Base-by-base conservation (phyloP, 495 filamentous ascomycete genomes). In the Penicillium lagena region DNA sequence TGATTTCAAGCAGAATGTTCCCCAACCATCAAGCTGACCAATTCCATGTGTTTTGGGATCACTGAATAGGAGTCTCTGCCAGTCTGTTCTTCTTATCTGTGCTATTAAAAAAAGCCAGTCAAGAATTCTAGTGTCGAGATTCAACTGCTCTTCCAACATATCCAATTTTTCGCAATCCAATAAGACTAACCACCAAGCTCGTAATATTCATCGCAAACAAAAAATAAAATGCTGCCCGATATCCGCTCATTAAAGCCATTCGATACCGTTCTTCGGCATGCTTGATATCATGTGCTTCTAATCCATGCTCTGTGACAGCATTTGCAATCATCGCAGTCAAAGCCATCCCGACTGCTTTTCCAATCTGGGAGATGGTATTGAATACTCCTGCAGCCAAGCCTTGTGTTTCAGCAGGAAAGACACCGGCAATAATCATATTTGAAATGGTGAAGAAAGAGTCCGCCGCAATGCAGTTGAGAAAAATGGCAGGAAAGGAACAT, bases 371-470 rank as follows among this genome's bases (percentile, higher is more conserved):
- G 9, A 78, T 51, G 0, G 75, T 78, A 51, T 80, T 82, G 63
- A 83, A 80, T 0, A 83, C 77, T 12, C 75, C 76, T 7, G 77
- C 77, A 9, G 78, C 78, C 7, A 83, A 60, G 0, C 61, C 71
- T 30, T 60, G 49, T 5, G 39, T 46, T 9, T 56, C 42, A 0
- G 10, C 13, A 13, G 53, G 44, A n/a, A 63, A 60, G 7, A 63
- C 63, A 12, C 52, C 47, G 1, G 75, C 67, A 38, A 82, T 78
- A 39, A 81, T 40, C 11, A 82, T 52, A 47, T 76, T 75, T 4
- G 73, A 67, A 1, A 81, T 64, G 0, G 67, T 72, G 56, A 76
- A 82, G 1, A 81, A 58, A 1, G 61, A 56, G 49, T 79, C 77
- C 7, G 70, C 63, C 33, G 62, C 66, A 7, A 74, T 54, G 1